Conservation (phyloP, 2,329 filamentous ascomycete genomes). For the Arthrobotrys sinensis region DNA sequence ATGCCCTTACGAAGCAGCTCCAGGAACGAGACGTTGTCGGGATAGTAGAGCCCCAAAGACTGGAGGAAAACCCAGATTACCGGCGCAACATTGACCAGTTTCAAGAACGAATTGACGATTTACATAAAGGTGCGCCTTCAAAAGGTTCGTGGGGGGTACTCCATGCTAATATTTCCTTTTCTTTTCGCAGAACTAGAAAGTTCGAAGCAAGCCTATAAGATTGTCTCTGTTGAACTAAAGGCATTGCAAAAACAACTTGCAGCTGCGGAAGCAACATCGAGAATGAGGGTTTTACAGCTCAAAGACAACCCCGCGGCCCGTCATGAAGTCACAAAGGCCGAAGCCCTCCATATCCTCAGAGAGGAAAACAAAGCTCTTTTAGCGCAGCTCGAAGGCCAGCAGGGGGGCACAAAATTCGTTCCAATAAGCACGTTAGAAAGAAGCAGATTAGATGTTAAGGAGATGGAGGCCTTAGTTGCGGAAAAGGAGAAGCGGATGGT, state of each 20-base stretch:
- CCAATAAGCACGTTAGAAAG: slow-evolving; percentile 83
- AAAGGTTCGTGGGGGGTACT: not conserved
- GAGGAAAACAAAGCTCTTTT: slow-evolving; percentile 89
- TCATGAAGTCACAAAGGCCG: slow-evolving; percentile 85
- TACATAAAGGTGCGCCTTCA: slow-evolving; percentile 76
- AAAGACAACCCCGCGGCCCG: slow-evolving; percentile 93
- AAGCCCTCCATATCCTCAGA: slow-evolving; percentile 82
- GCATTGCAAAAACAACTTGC: slow-evolving; percentile 71
- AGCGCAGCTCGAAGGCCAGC: slow-evolving; percentile 75
- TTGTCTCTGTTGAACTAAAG: slow-evolving; percentile 80
- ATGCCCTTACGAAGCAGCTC: slow-evolving; percentile 82
- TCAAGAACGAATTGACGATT: slow-evolving; percentile 86
- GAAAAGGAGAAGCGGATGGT: slow-evolving; percentile 83
- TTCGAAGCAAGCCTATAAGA: slow-evolving; percentile 81
- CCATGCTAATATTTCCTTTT: slow-evolving; percentile 67
- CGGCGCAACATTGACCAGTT: slow-evolving; percentile 85
- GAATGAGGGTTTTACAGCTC: slow-evolving; percentile 84
- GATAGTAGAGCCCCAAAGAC: slow-evolving; percentile 66
- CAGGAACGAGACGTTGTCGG: slow-evolving; percentile 71
- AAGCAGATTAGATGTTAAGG: slow-evolving; percentile 81
- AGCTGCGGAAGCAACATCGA: slow-evolving; percentile 76
- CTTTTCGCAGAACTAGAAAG: slow-evolving; percentile 75
- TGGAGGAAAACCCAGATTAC: slow-evolving; percentile 72
- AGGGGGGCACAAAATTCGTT: slow-evolving; percentile 75
- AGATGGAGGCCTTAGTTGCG: slow-evolving; percentile 78